A percentile compares a stretch with the other conserved stretches of the same genome.
These are phyloP conservation scores for Bacidia rubella DNA, from an alignment of 495 filamentous ascomycete species.

Conservation along the genomic window DNA sequence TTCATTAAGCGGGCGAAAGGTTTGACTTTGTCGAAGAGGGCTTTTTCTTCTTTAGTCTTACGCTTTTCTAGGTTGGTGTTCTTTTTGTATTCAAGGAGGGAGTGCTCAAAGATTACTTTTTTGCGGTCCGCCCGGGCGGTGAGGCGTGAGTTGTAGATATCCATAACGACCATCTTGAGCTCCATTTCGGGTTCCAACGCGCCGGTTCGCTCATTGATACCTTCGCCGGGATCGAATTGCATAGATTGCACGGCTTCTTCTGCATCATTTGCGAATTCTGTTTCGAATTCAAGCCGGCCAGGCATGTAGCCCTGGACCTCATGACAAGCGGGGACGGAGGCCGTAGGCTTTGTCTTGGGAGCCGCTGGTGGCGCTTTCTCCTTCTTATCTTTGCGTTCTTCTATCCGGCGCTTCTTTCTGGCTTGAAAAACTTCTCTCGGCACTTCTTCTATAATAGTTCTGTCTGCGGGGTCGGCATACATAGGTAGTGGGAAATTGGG, in stretches of 20 bases:
- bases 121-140: slow-evolving; percentile 90
- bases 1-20: slow-evolving; percentile 97
- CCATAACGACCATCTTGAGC: slow-evolving; percentile 94
- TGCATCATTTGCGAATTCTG: slow-evolving; percentile 92
- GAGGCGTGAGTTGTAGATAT: slow-evolving; percentile 91
- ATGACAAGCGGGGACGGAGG: slow-evolving; percentile 86
- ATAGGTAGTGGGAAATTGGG: slow-evolving; percentile 73
- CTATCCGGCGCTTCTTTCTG: slow-evolving; percentile 86
- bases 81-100: slow-evolving; percentile 80
- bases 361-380: slow-evolving; percentile 71
- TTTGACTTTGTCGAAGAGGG: slow-evolving; percentile 82
- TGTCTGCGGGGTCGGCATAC: slow-evolving; percentile 68
- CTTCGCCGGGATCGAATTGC: slow-evolving; percentile 94
- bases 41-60: slow-evolving; percentile 85
- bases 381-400: slow-evolving; percentile 76
- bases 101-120: slow-evolving; percentile 91
- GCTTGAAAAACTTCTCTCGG: slow-evolving; percentile 87
- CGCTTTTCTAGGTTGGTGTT: slow-evolving; percentile 83
- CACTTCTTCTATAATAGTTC: slow-evolving; percentile 57
- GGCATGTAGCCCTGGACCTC: slow-evolving; percentile 99
- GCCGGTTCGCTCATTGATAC: slow-evolving; percentile 67
- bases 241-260: slow-evolving; percentile 97
- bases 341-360: slow-evolving; percentile 90
- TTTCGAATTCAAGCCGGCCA: slow-evolving; percentile 93
- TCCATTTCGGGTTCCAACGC: slow-evolving; percentile 89